phyloP scores from a whole-genome alignment of 495 filamentous ascomycete genomes.

The Massariosphaeria phaeospora region DNA sequence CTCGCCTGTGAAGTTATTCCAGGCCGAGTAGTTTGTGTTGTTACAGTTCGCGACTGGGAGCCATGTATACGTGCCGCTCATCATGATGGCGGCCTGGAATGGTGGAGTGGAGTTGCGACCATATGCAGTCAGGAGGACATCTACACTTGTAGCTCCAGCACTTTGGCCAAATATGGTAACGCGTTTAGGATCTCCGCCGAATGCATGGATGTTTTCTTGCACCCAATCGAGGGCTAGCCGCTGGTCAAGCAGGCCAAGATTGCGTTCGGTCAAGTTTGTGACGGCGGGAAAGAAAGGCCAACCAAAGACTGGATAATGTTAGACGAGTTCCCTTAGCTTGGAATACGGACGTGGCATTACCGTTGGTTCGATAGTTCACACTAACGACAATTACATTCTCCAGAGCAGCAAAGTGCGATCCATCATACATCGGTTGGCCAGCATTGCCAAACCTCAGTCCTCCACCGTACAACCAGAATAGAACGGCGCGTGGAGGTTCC shows the following conservation, averaged over 20 bases:
- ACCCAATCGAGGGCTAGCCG: slow-evolving; percentile 21
- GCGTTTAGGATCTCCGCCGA: slow-evolving; percentile 13
- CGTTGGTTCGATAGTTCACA: slow-evolving; percentile 28
- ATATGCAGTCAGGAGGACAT: slow-evolving; percentile 18
- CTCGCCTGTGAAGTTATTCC: neutral
- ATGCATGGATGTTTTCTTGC: slow-evolving; percentile 20
- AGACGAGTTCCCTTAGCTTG: neutral
- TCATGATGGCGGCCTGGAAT: slow-evolving; percentile 12
- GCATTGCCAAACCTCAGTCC: slow-evolving; percentile 18
- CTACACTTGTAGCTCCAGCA: slow-evolving; percentile 13
- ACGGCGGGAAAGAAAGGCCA: slow-evolving; percentile 9
- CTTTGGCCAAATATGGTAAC: slow-evolving; percentile 29
- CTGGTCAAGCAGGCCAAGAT: slow-evolving; percentile 25
- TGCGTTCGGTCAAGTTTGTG: slow-evolving; percentile 19
- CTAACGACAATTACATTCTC: slow-evolving; percentile 28
- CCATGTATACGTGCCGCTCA: slow-evolving; percentile 11
- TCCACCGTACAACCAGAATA: slow-evolving; percentile 32
- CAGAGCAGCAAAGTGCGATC: slow-evolving; percentile 18
- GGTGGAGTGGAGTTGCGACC: neutral
- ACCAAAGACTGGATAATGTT: slow-evolving; percentile 15
- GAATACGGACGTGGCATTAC: slow-evolving; percentile 2
- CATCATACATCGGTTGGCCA: slow-evolving; percentile 18
- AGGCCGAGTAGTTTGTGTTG: slow-evolving; percentile 3
- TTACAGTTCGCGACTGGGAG: neutral
- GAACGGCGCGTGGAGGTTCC: slow-evolving; percentile 39